phyloP scores from a whole-genome alignment of 352 stramenopile genomes.

The Paralagenidium karlingii region DNA sequence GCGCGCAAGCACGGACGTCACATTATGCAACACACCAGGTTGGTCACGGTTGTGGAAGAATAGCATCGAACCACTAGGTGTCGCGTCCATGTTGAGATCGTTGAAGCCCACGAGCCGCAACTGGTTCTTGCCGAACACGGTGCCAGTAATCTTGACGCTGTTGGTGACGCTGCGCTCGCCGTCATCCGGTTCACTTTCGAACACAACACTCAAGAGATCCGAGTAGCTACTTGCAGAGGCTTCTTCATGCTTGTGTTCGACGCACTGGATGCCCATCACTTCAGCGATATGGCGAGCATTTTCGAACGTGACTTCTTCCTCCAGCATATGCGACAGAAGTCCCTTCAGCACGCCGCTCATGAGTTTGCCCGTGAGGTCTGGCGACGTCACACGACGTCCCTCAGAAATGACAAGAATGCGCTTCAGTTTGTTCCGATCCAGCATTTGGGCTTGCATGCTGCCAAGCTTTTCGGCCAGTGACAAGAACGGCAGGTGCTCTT shows the following conservation, averaged over 20 bases:
- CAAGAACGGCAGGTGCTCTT: constrained; percentile 75
- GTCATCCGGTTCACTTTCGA: constrained; percentile 75
- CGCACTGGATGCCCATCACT: constrained; percentile 79
- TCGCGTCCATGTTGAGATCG: constrained; percentile 75
- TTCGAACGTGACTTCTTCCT: constrained; percentile 85
- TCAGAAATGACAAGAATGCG: constrained; percentile 69
- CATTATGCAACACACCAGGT: constrained; percentile 87
- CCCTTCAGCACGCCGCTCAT: constrained; percentile 87
- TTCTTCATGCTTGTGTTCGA: constrained; percentile 85
- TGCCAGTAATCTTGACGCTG: constrained; percentile 62
- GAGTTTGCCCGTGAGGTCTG: constrained; percentile 68
- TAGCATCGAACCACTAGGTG: constrained; percentile 83
- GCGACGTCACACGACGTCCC: constrained; percentile 66
- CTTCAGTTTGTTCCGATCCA: constrained; percentile 54
- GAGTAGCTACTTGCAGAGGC: constrained; percentile 56
- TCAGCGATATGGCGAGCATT: constrained; percentile 81
- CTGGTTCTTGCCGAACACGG: constrained; percentile 81
- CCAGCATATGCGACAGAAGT: constrained; percentile 80
- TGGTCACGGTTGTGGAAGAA: constrained; percentile 93
- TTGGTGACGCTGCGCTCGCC: constrained; percentile 69
- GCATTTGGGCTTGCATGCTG: constrained; percentile 73
- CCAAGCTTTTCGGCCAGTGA: constrained; percentile 87
- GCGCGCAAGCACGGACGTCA: constrained; percentile 88
- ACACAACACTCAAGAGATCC: constrained; percentile 87
- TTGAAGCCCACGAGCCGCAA: constrained; percentile 84